Evolutionary conservation across 768 basidiomycete species (phyloP).

Genomic region (button mushroom (Agaricus bisporus)): DNA sequence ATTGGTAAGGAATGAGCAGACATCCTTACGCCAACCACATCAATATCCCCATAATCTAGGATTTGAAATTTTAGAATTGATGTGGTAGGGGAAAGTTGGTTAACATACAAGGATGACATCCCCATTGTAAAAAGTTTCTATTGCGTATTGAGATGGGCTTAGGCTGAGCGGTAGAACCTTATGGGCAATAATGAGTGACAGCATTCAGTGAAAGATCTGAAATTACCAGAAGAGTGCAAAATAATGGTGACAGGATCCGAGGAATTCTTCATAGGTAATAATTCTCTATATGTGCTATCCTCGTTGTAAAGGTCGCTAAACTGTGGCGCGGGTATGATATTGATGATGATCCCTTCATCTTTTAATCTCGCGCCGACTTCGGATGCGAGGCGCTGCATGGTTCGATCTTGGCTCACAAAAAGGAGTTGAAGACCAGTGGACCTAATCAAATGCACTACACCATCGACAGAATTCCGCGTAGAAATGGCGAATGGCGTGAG

Average conservation of each 20-base stretch:
- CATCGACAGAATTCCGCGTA: constrained; percentile 38
- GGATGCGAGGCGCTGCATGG: constrained; percentile 13
- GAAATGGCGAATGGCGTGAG: constrained; percentile 30
- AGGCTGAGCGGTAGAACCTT: constrained; percentile 20
- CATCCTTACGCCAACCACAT: constrained; percentile 15
- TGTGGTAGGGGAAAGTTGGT: background rate
- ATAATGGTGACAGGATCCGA: constrained; percentile 4
- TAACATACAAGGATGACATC: constrained; percentile 12
- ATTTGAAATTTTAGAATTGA: background rate
- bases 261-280: background rate
- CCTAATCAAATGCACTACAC: constrained; percentile 37
- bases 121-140: constrained; percentile 10
- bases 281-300: background rate
- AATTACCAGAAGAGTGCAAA: constrained; percentile 19
- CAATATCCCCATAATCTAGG: constrained; percentile 17
- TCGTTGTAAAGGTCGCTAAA: constrained; percentile 5
- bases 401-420: constrained; percentile 17
- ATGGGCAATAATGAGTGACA: background rate
- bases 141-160: constrained; percentile 14
- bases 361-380: constrained; percentile 9
- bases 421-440: constrained; percentile 15
- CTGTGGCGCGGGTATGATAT: background rate
- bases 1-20: constrained; percentile 15
- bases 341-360: background rate
- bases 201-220: background rate